A percentile compares a stretch with the other conserved stretches of the same genome.
Evolutionary conservation across 768 basidiomycete species (phyloP).

Genomic region (Epithele typhae): DNA sequence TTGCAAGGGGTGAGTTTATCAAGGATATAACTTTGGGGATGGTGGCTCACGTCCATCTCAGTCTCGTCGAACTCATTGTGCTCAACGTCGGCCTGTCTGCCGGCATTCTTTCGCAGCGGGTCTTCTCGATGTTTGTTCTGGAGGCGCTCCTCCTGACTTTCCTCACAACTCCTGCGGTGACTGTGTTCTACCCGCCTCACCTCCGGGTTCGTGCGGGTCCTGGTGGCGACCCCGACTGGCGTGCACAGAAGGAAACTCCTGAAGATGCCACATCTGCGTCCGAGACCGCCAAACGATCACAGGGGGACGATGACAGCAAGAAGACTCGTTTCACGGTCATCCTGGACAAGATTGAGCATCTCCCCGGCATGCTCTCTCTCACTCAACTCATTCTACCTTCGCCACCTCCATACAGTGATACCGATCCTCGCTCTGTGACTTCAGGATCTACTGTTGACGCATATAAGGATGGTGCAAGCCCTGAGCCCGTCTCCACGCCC

Average conservation of each 20-base stretch:
- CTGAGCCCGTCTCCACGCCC: slow-evolving; percentile 9
- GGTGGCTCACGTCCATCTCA: slow-evolving; percentile 19
- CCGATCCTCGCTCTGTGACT: neutral
- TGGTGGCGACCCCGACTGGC: slow-evolving; percentile 44
- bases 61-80: slow-evolving; percentile 90
- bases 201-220: slow-evolving; percentile 46
- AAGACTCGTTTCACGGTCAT: slow-evolving; percentile 77
- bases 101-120: slow-evolving; percentile 61
- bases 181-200: slow-evolving; percentile 61
- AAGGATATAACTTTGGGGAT: neutral
- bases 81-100: slow-evolving; percentile 89
- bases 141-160: slow-evolving; percentile 80
- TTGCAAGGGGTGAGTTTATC: slow-evolving; percentile 75
- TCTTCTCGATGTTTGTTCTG: slow-evolving; percentile 95
- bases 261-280: slow-evolving; percentile 32
- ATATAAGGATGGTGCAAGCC: slow-evolving; percentile 1
- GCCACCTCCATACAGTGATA: slow-evolving; percentile 16
- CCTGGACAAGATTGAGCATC: slow-evolving; percentile 84
- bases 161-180: slow-evolving; percentile 78
- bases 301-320: slow-evolving; percentile 23
- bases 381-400: slow-evolving; percentile 70
- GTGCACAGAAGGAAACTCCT: slow-evolving; percentile 27
- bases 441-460: slow-evolving; percentile 1
- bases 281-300: neutral
- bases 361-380: slow-evolving; percentile 87